A percentile compares a stretch with the other conserved stretches of the same genome.
Conservation (phyloP, 2,329 filamentous ascomycete species). For the Xylariaceae sp. region DNA sequence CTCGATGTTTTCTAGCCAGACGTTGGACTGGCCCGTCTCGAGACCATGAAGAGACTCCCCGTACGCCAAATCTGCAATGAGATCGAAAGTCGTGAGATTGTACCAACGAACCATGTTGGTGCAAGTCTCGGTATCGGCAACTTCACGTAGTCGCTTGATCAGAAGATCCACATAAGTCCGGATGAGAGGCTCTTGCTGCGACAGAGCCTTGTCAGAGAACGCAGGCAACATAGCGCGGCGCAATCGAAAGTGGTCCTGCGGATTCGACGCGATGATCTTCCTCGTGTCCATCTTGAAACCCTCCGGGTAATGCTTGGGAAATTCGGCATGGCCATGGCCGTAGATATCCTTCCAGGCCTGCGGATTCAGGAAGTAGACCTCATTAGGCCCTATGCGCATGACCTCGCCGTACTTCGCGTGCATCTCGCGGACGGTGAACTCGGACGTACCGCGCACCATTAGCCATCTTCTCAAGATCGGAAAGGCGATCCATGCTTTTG, state of each 20-base stretch:
- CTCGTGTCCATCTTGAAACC: constrained; percentile 22
- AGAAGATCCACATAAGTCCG: constrained; percentile 30
- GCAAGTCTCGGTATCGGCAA: constrained; percentile 15
- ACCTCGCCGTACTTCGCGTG: constrained; percentile 28
- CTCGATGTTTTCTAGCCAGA: constrained; percentile 25
- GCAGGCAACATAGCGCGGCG: constrained; percentile 45
- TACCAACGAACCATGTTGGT: constrained; percentile 34
- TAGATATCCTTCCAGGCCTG: constrained; percentile 39
- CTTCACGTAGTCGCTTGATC: constrained; percentile 25
- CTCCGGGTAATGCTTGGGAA: constrained; percentile 25
- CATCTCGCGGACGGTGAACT: constrained; percentile 21
- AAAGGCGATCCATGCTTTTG: constrained; percentile 25
- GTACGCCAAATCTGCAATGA: constrained; percentile 26
- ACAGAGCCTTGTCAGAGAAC: constrained; percentile 36
- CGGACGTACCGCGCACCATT: constrained; percentile 20
- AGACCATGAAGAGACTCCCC: constrained; percentile 29
- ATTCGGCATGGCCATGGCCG: constrained; percentile 27
- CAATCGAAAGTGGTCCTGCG: constrained; percentile 41
- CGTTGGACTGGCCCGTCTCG: constrained; percentile 34
- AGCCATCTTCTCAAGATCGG: constrained; percentile 14
- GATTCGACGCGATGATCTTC: constrained; percentile 25
- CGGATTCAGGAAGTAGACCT: constrained; percentile 34
- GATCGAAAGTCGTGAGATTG: constrained; percentile 29
- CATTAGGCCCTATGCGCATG: constrained; percentile 35
- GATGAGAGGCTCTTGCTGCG: constrained; percentile 33